Evolutionary conservation across 345 rosid species (phyloP), one percentile per base, ranked within the genome.

Genomic region (Alliaria petiolata): DNA sequence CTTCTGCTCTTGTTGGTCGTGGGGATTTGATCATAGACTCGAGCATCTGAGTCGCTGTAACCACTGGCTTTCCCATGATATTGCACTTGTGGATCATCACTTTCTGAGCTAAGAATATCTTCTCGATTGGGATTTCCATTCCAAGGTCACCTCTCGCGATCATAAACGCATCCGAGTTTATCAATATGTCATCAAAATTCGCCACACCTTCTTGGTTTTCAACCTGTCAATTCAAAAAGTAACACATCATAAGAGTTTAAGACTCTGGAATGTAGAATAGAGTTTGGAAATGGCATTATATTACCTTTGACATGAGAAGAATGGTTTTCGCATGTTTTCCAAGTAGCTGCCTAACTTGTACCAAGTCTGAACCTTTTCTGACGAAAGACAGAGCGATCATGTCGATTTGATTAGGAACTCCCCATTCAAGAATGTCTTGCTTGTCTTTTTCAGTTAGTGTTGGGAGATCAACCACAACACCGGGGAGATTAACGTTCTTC

Each of bases 121-220:
- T 93, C 59, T 93, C 98, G 4, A 93, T 93, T 0, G 98, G 98
- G 66, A 93, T 93, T 77, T 93, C 98, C 98, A 93, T 93, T 47
- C 98, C 98, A 0, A 93, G 92, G 72, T 93, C 98, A 33, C 98
- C 98, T 36, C 98, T 85, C 1, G 98, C 98, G 65, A 93, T 95
- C 98, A 93, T 91, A 72, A 93, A 93, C 4, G 98, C 98, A 68
- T 93, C 98, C 0, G 98, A 81, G 70, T 91, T 87, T 49, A 87
- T 76, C 57, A 93, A 83, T 49, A 93, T 91, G 60, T 93, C 97
- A 71, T 93, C 98, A 19, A 93, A 93, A 67, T 93, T 93, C 46
- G 96, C 97, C 75, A 91, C 98, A 43, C 98, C 98, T 83, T 93
- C 98, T 72, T 93, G 98, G 75, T 93, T 93, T 77, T 93, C 99